Percentiles rank a stretch among this genome's conserved stretches.
phyloP scores from a whole-genome alignment of 164 flowering plant species.

The Umbilicus rupestris region DNA sequence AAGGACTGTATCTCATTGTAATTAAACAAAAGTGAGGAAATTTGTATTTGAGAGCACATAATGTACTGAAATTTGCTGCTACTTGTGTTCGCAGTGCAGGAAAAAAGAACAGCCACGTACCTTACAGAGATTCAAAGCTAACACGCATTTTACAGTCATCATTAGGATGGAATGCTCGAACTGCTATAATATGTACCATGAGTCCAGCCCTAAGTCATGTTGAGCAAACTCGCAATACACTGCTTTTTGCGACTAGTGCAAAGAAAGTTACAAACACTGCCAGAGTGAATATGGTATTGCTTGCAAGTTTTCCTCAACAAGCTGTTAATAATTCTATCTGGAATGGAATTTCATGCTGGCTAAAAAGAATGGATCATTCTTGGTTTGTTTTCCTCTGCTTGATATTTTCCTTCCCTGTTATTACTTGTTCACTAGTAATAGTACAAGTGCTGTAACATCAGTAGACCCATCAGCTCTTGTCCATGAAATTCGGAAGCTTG shows the following conservation, averaged over 20 bases:
- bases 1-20: background rate
- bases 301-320: background rate
- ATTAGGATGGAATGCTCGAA: constrained; percentile 83
- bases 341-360: no score
- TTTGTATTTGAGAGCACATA: background rate
- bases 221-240: constrained; percentile 78
- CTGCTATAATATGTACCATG: constrained; percentile 83
- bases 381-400: no score
- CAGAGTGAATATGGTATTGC: constrained; percentile 61
- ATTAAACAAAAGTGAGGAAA: background rate
- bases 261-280: constrained; percentile 80
- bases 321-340: background rate
- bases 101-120: constrained; percentile 53
- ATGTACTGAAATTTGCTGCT: background rate
- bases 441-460: constrained; percentile 16
- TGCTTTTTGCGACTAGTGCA: constrained; percentile 72
- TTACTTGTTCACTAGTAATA: no score
- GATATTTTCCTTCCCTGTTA: no score
- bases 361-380: no score
- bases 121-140: constrained; percentile 83
- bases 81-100: constrained; percentile 46
- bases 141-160: constrained; percentile 75
- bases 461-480: constrained; percentile 53
- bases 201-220: constrained; percentile 81
- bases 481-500: constrained; percentile 72